Conservation (phyloP, 1,284 basidiomycete species). For the Cryptococcus depauperatus region DNA sequence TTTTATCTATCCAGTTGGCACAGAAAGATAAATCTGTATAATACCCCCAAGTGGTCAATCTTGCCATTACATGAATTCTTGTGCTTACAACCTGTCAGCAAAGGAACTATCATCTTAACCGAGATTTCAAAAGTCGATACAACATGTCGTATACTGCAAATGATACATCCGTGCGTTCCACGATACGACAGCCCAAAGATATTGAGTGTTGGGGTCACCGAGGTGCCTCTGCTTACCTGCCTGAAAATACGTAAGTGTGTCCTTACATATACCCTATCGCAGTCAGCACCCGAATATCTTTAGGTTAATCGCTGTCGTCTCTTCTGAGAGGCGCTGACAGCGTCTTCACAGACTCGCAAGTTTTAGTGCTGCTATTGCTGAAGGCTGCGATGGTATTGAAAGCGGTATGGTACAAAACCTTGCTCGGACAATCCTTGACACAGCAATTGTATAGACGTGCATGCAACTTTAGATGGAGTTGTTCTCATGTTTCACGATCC, state of each 20-base stretch:
- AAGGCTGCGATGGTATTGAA: slow-evolving; percentile 91
- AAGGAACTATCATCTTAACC: slow-evolving; percentile 3
- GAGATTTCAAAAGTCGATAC: not conserved
- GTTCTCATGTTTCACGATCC: slow-evolving; percentile 97
- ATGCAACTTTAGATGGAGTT: slow-evolving; percentile 82
- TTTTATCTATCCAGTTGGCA: not conserved
- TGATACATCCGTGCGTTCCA: not conserved
- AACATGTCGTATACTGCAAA: not conserved
- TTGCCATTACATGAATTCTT: not conserved
- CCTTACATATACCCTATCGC: too few species aligned
- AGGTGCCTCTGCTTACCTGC: slow-evolving; percentile 58
- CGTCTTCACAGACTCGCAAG: slow-evolving; percentile 66
- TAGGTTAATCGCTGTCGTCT: too few species aligned
- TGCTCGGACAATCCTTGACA: slow-evolving; percentile 1
- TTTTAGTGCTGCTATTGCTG: slow-evolving; percentile 83
- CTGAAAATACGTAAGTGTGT: slow-evolving; percentile 44
- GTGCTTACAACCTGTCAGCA: too few species aligned
- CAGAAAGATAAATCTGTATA: not conserved
- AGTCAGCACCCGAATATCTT: too few species aligned
- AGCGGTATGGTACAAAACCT: slow-evolving; percentile 46
- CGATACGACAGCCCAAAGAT: slow-evolving; percentile 24
- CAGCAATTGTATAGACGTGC: slow-evolving; percentile 86
- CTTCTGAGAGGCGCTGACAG: too few species aligned
- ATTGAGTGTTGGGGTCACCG: slow-evolving; percentile 88
- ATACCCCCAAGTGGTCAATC: not conserved